Base-by-base conservation (phyloP, 371 early-diverging fungal species). In the Nematocida sp. region DNA sequence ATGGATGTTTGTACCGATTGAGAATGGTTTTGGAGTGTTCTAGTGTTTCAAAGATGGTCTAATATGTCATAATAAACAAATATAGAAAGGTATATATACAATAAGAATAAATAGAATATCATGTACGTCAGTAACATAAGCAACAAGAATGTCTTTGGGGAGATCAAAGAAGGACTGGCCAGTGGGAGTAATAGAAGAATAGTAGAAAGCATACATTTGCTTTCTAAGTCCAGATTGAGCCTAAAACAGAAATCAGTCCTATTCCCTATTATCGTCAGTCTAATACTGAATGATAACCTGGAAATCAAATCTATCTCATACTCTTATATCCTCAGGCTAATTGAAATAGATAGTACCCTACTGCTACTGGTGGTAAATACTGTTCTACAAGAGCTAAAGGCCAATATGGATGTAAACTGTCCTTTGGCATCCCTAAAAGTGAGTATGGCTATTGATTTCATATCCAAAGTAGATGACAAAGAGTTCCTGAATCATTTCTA, bases 291-390 rank as follows among this genome's bases (percentile, higher is more conserved):
- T 32, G 4, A 9, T 32, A 11, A 46, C 25, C 48, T 70, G 19
- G 74, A 70, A 29, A 34, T 70, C 13, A 70, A 70, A 53, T 70
- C 23, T 48, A 11, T 21, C 19, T 58, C 58, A 27, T 70, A 70
- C 74, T 70, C 74, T 21, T 70, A 48, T 49, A 49, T 70, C 21
- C 47, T 70, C 21, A 23, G 51, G 4, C 19, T 46, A 9, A 31
- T 70, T 3, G 5, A 37, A 13, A 31, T 37, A 4, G 74, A 70
- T 47, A 41, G 31, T 21, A 49, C 61, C 35, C 62, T 70, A 38
- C 41, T 70, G 11, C 45, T 70, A 19, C 74, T 70, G n/a, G 60
- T 47, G n/a, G 74, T 70, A 15, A 70, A 70, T 53, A 61, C 58
- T 3, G 63, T 70, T 15, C 23, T 51, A 53, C 74, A 70, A 61